A percentile compares a stretch with the other conserved stretches of the same genome.
phyloP scores from a whole-genome alignment of 306 rosid genomes.

The Prunus davidiana region DNA sequence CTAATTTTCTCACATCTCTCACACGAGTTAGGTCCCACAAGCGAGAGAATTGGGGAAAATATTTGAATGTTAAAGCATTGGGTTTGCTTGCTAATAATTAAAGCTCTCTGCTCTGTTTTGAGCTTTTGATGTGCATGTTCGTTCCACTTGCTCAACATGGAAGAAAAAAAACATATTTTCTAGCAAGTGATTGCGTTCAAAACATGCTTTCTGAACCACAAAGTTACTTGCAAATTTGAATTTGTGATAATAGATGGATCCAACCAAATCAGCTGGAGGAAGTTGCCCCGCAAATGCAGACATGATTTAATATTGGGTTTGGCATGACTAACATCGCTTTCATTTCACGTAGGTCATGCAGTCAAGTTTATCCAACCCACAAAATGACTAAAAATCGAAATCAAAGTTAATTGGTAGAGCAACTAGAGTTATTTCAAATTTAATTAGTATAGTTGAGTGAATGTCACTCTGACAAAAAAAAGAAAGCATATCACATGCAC shows the following conservation, averaged over 20 bases:
- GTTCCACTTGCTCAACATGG: background rate
- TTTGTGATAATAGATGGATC: background rate
- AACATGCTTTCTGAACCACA: background rate
- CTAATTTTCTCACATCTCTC: background rate
- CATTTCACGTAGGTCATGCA: background rate
- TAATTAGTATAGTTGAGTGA: background rate
- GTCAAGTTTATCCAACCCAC: background rate
- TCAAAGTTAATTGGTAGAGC: background rate
- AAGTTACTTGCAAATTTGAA: background rate
- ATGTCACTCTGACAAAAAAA: background rate
- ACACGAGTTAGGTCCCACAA: background rate
- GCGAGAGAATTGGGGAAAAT: background rate
- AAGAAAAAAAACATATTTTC: background rate
- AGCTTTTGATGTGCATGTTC: background rate
- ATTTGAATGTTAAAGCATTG: background rate
- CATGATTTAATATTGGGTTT: background rate
- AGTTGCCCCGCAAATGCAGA: background rate
- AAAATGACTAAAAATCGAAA: background rate
- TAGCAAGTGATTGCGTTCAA: background rate
- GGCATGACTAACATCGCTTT: background rate
- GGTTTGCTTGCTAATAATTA: background rate
- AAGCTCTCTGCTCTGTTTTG: background rate
- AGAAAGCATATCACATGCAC: background rate
- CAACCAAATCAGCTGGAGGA: background rate
- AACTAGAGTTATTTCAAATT: background rate